These are phyloP conservation scores for Penicillium sp. DNA, from an alignment of 2,329 filamentous ascomycete species.

Conservation along the genomic window DNA sequence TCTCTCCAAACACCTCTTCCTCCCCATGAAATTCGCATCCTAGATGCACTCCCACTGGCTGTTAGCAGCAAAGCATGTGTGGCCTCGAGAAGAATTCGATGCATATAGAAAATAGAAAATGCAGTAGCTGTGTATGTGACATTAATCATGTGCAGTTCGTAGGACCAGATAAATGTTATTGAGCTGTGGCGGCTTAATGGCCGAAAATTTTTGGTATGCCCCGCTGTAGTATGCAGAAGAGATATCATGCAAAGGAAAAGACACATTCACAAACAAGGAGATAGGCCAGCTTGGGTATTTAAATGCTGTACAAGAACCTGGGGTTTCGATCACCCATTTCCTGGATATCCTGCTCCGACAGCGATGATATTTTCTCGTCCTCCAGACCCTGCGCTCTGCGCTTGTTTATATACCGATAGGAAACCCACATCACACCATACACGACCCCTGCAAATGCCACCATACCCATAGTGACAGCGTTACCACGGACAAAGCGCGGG, in stretches of 20 bases:
- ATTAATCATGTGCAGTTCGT: neutral
- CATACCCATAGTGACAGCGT: slow-evolving; percentile 59
- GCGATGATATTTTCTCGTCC: slow-evolving; percentile 37
- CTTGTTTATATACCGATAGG: slow-evolving; percentile 50
- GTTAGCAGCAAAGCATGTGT: too few species aligned
- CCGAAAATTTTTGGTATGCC: neutral
- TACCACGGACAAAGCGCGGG: slow-evolving; percentile 60
- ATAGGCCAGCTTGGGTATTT: slow-evolving; percentile 2
- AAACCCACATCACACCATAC: slow-evolving; percentile 56
- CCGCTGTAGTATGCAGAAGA: neutral
- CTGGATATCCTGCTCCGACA: slow-evolving; percentile 41
- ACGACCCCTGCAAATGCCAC: slow-evolving; percentile 54
- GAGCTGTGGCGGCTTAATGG: neutral
- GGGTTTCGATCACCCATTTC: slow-evolving; percentile 45
- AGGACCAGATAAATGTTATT: neutral
- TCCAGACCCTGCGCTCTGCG: slow-evolving; percentile 35
- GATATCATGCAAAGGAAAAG: neutral
- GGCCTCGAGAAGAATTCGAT: too few species aligned
- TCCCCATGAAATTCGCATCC: neutral
- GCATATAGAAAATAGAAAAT: too few species aligned
- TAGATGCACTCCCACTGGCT: too few species aligned
- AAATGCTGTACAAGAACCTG: slow-evolving; percentile 39
- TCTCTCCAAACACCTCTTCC: too few species aligned
- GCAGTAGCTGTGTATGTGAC: too few species aligned
- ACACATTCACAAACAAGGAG: neutral